Conservation (phyloP, 352 stramenopile genomes). For the Globisporangium irregulare region DNA sequence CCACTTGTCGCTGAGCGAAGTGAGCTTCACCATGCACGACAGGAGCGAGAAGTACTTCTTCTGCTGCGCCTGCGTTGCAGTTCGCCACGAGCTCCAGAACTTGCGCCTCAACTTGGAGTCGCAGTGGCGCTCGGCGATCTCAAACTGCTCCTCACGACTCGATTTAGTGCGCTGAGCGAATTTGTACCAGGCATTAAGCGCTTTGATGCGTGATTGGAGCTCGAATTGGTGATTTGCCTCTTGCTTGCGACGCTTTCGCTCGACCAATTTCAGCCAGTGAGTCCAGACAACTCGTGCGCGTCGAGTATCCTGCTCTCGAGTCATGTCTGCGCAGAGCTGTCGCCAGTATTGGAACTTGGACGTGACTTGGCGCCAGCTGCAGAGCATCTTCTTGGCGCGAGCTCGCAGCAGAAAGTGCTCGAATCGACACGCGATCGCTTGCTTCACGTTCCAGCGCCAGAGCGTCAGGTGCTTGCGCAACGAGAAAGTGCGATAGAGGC, state of each 20-base stretch:
- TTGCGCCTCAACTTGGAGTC: slow-evolving; percentile 3
- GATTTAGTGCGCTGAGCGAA: slow-evolving; percentile 1
- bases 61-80: slow-evolving; percentile 18
- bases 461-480: slow-evolving; percentile 31
- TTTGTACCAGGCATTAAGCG: background rate
- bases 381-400: slow-evolving; percentile 27
- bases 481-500: slow-evolving; percentile 29
- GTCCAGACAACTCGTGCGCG: slow-evolving; percentile 18
- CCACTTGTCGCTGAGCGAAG: slow-evolving; percentile 17
- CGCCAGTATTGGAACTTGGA: slow-evolving; percentile 25
- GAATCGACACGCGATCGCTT: slow-evolving; percentile 36
- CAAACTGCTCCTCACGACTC: slow-evolving; percentile 7
- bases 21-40: slow-evolving; percentile 49
- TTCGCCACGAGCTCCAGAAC: slow-evolving; percentile 21
- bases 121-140: slow-evolving; percentile 16
- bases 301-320: slow-evolving; percentile 1
- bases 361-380: slow-evolving; percentile 24
- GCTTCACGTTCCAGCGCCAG: slow-evolving; percentile 32
- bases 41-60: slow-evolving; percentile 49
- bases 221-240: slow-evolving; percentile 2
- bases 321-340: slow-evolving; percentile 18
- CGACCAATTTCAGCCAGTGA: slow-evolving; percentile 23
- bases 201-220: slow-evolving; percentile 4
- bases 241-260: slow-evolving; percentile 3
- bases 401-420: slow-evolving; percentile 19